Conservation (phyloP, 805 yeast genomes). For the Candida awuae region DNA sequence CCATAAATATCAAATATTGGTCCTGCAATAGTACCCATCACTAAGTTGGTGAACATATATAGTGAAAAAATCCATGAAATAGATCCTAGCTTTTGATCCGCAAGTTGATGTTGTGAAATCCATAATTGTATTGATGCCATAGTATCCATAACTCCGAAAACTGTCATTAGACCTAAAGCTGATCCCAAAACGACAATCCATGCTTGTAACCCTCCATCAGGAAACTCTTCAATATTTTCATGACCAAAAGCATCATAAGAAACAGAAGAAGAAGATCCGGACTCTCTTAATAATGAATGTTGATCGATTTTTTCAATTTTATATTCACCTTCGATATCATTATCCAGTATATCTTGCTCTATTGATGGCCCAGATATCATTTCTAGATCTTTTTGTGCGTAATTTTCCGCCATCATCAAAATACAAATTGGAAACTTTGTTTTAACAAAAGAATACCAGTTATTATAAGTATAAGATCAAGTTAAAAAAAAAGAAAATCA, state of each 20-base stretch:
- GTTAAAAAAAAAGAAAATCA: too few relatives aligned
- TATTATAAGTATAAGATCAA: too few relatives aligned
- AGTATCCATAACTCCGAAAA: constrained; percentile 51
- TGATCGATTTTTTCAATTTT: too few relatives aligned
- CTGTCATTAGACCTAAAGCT: constrained; percentile 46
- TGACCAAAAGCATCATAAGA: constrained; percentile 19
- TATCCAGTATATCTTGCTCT: too few relatives aligned
- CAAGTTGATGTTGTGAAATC: constrained; percentile 50
- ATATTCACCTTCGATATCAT: too few relatives aligned
- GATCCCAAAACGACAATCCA: constrained; percentile 52
- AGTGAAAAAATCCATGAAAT: constrained; percentile 65
- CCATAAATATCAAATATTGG: constrained; percentile 61
- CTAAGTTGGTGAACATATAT: constrained; percentile 42
- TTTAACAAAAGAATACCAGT: too few relatives aligned
- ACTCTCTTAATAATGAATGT: too few relatives aligned
- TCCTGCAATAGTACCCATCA: constrained; percentile 32
- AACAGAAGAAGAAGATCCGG: too few relatives aligned
- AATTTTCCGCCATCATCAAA: too few relatives aligned
- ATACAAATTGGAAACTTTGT: too few relatives aligned
- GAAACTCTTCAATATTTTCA: constrained; percentile 29
- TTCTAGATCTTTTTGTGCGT: too few relatives aligned
- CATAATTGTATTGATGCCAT: constrained; percentile 58
- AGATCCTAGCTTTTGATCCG: constrained; percentile 36
- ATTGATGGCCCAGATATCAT: too few relatives aligned
- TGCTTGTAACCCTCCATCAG: constrained; percentile 58